These are phyloP conservation scores for Eugenia klotzschiana DNA, from an alignment of 441 rosid genomes.

Conservation along the genomic window DNA sequence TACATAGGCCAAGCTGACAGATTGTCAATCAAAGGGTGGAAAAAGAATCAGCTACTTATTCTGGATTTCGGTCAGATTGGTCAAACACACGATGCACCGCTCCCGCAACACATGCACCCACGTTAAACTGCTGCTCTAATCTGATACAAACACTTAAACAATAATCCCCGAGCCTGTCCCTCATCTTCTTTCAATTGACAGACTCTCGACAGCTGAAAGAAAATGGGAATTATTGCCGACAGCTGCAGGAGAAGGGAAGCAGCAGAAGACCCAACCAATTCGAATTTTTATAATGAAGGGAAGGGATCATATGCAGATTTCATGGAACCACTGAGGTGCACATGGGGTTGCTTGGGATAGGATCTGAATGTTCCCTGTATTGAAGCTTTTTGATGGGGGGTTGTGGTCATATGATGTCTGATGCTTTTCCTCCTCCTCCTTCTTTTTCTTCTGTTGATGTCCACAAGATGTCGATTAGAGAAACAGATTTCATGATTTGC, in stretches of 20 bases:
- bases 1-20: not conserved
- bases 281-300: not conserved
- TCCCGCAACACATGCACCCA: not conserved
- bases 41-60: not conserved
- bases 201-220: not conserved
- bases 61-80: not conserved
- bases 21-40: not conserved
- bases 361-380: not conserved
- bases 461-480: not conserved
- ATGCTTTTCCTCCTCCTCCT: not conserved
- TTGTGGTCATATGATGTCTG: not conserved
- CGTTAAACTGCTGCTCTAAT: not conserved
- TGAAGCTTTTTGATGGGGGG: not conserved
- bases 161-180: not conserved
- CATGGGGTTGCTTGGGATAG: not conserved
- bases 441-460: not conserved
- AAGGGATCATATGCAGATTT: not conserved
- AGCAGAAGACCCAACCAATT: not conserved
- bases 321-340: not conserved
- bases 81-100: not conserved
- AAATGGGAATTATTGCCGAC: not conserved
- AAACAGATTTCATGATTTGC: not conserved
- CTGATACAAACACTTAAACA: not conserved
- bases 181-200: not conserved
- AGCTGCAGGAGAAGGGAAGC: not conserved